Evolutionary conservation across 2,329 filamentous ascomycete species (phyloP).

Genomic region (Colletotrichum sojae): DNA sequence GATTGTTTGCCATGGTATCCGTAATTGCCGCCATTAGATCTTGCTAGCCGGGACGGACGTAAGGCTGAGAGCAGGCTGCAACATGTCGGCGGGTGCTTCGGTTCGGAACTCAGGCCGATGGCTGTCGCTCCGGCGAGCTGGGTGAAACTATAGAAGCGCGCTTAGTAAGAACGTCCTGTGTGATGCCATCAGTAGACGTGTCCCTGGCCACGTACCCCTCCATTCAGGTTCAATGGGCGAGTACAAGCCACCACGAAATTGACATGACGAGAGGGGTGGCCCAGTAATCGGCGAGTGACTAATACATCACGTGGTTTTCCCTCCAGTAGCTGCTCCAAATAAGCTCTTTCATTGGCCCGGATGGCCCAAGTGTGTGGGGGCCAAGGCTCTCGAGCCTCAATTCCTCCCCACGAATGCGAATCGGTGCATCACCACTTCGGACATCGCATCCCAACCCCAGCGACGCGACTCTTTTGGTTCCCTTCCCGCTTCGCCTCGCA

Average conservation of each 20-base stretch:
- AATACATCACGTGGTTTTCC: conserved; percentile 6
- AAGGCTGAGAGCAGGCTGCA: not conserved
- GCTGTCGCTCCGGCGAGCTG: not conserved
- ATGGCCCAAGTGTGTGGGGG: conserved; percentile 27
- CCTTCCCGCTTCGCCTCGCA: conserved; percentile 18
- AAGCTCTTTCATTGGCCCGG: conserved; percentile 34
- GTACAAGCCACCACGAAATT: conserved; percentile 15
- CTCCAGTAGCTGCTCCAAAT: not conserved
- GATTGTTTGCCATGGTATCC: no score
- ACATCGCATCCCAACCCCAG: conserved; percentile 39
- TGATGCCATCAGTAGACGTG: not conserved
- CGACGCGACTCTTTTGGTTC: conserved; percentile 38
- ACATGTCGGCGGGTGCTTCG: not conserved
- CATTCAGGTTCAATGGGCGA: conserved; percentile 5
- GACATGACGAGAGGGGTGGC: conserved; percentile 23
- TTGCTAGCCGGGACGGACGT: not conserved
- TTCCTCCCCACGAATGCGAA: conserved; percentile 40
- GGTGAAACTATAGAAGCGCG: not conserved
- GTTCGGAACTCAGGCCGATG: not conserved
- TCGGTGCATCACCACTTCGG: conserved; percentile 39
- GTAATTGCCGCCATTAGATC: not conserved
- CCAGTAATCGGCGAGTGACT: conserved; percentile 12
- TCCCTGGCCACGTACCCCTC: conserved; percentile 27
- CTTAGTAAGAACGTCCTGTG: conserved; percentile 8
- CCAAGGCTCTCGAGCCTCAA: conserved; percentile 38